Base-by-base conservation (phyloP, 495 filamentous ascomycete species). In the Penicilliopsis zonata region DNA sequence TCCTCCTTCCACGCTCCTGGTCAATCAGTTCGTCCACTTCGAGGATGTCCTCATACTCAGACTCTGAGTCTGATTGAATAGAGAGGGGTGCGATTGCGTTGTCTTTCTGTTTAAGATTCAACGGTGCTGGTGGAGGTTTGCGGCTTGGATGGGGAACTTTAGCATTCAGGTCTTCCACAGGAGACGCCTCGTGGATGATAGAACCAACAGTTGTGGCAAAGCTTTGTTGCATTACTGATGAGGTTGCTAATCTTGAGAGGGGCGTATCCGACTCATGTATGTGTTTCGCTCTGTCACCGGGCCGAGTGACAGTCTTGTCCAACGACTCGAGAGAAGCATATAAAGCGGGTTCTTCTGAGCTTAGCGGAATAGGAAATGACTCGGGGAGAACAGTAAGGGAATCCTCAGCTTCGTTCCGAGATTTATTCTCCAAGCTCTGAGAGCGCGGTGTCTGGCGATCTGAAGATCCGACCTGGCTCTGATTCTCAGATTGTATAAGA, bases 101-200 rank as follows among this genome's bases (percentile, higher is more conserved):
- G 13, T 50, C 53, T 2, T 44, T 43, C 34, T 59, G 56, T 4
- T 64, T 70, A 6, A 95, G 67, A 46, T 88, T 78, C 21, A 95
- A 53, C 9, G 87, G 87, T 10, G 84, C 80, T 18, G 87, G 87
- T 5, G 87, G 86, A 14, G 79, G 68, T 55, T 90, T 94, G 35
- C 86, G 74, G 34, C 65, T 69, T 7, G 77, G 73, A 7, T 73
- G 66, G 13, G 72, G 65, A 12, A 58, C 40, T 36, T 34, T 53
- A 17, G 37, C 41, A n/a, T 32, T 26, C 26, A 41, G 44, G n/a
- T 34, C 35, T 31, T 36, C 32, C 13, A 42, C 22, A 5, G 45
- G 42, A 3, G 38, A 41, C 12, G 31, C 18, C 18, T 42, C 35
- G 10, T 41, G 38, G 5, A 31, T 37, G n/a, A 40, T 13, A 19